Conservation (phyloP, 1,284 basidiomycete genomes). For the Moniliella sp. region DNA sequence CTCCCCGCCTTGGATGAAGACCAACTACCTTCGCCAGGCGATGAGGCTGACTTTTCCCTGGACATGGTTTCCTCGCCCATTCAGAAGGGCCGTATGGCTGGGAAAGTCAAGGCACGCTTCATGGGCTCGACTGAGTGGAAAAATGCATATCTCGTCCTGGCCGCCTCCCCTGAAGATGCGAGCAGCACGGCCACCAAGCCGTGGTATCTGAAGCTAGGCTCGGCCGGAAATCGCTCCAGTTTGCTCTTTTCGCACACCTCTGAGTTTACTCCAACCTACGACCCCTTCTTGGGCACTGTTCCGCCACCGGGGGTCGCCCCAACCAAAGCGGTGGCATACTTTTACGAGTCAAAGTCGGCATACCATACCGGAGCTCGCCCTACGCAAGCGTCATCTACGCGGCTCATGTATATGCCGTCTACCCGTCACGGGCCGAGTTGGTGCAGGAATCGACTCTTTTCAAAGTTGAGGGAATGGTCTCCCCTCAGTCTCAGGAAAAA, state of each 20-base stretch:
- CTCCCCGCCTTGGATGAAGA: no score
- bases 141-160: conserved; percentile 62
- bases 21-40: no score
- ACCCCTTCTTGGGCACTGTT: conserved; percentile 7
- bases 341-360: conserved; percentile 28
- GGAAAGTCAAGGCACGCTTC: conserved; percentile 72
- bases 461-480: conserved; percentile 30
- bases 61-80: conserved; percentile 23
- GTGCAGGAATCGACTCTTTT: conserved; percentile 28
- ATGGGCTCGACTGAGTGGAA: conserved; percentile 96
- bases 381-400: conserved; percentile 26
- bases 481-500: conserved; percentile 41
- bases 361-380: conserved; percentile 28
- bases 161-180: conserved; percentile 8
- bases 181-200: conserved; percentile 13
- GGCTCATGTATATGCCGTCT: conserved; percentile 26
- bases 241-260: not conserved
- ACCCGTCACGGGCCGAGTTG: conserved; percentile 27
- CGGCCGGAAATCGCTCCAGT: conserved; percentile 3
- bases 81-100: conserved; percentile 55
- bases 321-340: conserved; percentile 21
- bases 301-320: conserved; percentile 22
- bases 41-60: conserved; percentile 2
- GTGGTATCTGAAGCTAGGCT: conserved; percentile 12
- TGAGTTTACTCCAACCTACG: conserved; percentile 5